phyloP scores from a whole-genome alignment of 331 rosid species.

The Telfairia occidentalis region DNA sequence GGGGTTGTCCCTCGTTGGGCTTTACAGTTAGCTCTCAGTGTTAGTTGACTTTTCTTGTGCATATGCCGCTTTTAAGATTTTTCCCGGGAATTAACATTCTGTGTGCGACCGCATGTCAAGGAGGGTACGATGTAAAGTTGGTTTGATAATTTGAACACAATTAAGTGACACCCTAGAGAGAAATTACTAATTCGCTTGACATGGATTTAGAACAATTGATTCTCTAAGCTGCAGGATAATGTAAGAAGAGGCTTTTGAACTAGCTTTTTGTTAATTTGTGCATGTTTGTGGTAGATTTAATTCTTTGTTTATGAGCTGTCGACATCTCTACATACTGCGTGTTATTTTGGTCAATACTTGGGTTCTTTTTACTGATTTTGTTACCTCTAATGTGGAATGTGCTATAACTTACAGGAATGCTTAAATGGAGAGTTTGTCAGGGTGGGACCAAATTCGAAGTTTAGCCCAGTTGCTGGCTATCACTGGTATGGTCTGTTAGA shows the following conservation, averaged over 20 bases:
- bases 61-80: not conserved
- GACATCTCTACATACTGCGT: not conserved
- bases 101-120: not conserved
- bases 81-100: not conserved
- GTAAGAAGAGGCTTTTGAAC: not conserved
- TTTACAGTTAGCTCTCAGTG: not conserved
- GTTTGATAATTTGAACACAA: not conserved
- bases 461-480: slow-evolving; percentile 78
- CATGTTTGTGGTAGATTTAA: not conserved
- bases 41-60: not conserved
- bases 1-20: not conserved
- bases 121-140: not conserved
- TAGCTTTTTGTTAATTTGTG: not conserved
- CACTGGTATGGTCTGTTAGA: slow-evolving; percentile 44
- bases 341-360: not conserved
- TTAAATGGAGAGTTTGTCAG: slow-evolving; percentile 90
- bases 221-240: not conserved
- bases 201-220: not conserved
- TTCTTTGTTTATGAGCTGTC: not conserved
- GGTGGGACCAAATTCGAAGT: slow-evolving; percentile 85
- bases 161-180: not conserved
- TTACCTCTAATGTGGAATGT: not conserved
- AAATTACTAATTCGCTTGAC: not conserved
- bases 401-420: slow-evolving; percentile 50
- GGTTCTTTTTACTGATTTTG: not conserved